Evolutionary conservation across 345 rosid species (phyloP).

Genomic region (Linum usitatissimum): DNA sequence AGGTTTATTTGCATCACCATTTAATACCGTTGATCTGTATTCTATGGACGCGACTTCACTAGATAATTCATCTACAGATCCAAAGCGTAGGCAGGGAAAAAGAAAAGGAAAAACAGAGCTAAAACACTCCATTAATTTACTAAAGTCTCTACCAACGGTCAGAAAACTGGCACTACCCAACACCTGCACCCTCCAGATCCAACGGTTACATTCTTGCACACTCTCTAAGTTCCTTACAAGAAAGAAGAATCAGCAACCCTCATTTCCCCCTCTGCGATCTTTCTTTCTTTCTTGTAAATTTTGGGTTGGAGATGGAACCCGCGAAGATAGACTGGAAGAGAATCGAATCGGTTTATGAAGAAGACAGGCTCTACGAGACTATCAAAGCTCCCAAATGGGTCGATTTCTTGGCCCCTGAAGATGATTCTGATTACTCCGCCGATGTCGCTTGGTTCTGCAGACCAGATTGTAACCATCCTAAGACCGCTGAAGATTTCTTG

Average conservation of each 20-base stretch:
- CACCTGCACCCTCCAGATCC: not conserved
- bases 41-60: too few relatives aligned
- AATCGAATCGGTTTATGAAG: conserved; percentile 56
- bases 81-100: too few relatives aligned
- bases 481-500: conserved; percentile 62
- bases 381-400: conserved; percentile 82
- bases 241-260: too few relatives aligned
- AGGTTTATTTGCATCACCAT: too few relatives aligned
- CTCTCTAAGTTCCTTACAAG: not conserved
- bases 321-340: conserved; percentile 91
- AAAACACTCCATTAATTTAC: too few relatives aligned
- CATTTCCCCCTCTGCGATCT: conserved; percentile 12
- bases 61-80: too few relatives aligned
- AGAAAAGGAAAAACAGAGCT: too few relatives aligned
- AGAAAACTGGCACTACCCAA: too few relatives aligned
- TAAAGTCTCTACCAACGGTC: too few relatives aligned
- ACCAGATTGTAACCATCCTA: conserved; percentile 86
- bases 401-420: conserved; percentile 47
- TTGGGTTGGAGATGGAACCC: conserved; percentile 44
- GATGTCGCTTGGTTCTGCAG: conserved; percentile 82
- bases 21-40: too few relatives aligned
- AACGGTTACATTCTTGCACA: not conserved
- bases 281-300: conserved; percentile 2
- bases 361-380: conserved; percentile 67
- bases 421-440: conserved; percentile 16